Base-by-base conservation (phyloP, 2,329 filamentous ascomycete species). In the Ophiostoma quercus region DNA sequence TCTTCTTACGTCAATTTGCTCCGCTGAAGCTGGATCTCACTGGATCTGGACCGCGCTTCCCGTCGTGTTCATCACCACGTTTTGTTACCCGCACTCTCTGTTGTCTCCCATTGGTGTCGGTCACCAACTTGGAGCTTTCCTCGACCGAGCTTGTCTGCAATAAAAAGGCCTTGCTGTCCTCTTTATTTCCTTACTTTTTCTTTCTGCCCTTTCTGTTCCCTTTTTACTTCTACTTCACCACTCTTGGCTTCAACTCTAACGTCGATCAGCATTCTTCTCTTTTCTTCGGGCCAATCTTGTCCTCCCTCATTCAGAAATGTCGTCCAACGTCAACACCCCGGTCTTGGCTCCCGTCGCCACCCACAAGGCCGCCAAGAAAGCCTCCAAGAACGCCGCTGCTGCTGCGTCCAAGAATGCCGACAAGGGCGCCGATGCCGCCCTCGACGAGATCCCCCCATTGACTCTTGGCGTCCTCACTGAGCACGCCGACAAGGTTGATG, bases 251-350 rank as follows among this genome's bases (percentile, higher is more conserved):
- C 22, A 25, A 57, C n/a, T 70, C 71, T 71, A 57, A 73, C 69
- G 51, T 25, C 25, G 25, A 47, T 57, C 41, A 95, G 92, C 91
- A 34, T 95, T 95, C 82, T 90, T 95, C 79, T 90, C 88, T 70
- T 94, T 92, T 74, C 84, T 95, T 19, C 88, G 91, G 74, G 90
- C 90, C 73, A 95, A 95, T 76, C 85, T 95, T 69, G 88, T 89
- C 75, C 87, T 94, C 71, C 84, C 83, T 68, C 82, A 82, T 65
- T 88, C 83, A 72, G 81, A 87, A 70, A 79, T 90, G 73, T 86
- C 88, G 63, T 89, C 89, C 67, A 84, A 87, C 71, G 82, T 84
- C 70, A 89, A 85, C 72, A 91, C 90, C 32, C 89, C 89, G 25
- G 84, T 86, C 75, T 81, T 89, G 76, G 81, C 85, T 79, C 82